A percentile compares a stretch with the other conserved stretches of the same genome.
Conservation (phyloP, 2,329 filamentous ascomycete genomes). For the Dactylellina haptotyla region DNA sequence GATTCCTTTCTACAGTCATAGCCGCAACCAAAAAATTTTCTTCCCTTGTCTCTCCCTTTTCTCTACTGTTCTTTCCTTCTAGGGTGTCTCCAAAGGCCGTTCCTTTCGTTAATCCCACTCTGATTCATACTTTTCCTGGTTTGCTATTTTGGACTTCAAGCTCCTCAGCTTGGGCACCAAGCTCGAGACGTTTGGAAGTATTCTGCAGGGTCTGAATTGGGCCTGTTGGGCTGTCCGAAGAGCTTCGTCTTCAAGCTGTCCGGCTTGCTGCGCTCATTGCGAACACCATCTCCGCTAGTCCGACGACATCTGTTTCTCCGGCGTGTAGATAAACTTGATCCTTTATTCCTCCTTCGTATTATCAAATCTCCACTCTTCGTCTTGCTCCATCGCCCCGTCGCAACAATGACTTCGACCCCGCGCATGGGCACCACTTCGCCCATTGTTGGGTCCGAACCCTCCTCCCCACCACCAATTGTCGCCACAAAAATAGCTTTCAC, state of each 20-base stretch:
- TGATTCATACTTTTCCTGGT: conserved; percentile 11
- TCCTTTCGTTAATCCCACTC: conserved; percentile 23
- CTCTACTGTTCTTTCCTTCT: not conserved
- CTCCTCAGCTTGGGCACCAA: not conserved
- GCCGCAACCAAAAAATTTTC: conserved; percentile 13
- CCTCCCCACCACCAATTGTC: conserved; percentile 30
- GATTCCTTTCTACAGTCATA: conserved; percentile 13
- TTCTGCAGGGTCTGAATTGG: not conserved
- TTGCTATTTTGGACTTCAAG: not conserved
- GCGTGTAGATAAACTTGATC: not conserved
- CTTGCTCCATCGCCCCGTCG: not conserved
- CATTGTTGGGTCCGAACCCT: conserved; percentile 18
- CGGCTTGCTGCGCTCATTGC: not conserved
- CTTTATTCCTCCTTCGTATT: not conserved
- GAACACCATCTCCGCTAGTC: not conserved
- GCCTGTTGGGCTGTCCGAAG: conserved; percentile 14
- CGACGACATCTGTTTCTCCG: not conserved
- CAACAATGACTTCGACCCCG: conserved; percentile 21
- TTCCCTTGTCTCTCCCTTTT: conserved; percentile 22
- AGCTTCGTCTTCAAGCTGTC: conserved; percentile 27
- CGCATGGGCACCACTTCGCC: conserved; percentile 32
- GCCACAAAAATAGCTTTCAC: conserved; percentile 35
- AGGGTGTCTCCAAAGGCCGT: not conserved
- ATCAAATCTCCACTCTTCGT: conserved; percentile 30
- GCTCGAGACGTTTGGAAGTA: not conserved